Percentiles rank a stretch among this genome's conserved stretches.
These are phyloP conservation scores for Dissoconium aciculare DNA, from an alignment of 2,329 filamentous ascomycete genomes.

Conservation along the genomic window DNA sequence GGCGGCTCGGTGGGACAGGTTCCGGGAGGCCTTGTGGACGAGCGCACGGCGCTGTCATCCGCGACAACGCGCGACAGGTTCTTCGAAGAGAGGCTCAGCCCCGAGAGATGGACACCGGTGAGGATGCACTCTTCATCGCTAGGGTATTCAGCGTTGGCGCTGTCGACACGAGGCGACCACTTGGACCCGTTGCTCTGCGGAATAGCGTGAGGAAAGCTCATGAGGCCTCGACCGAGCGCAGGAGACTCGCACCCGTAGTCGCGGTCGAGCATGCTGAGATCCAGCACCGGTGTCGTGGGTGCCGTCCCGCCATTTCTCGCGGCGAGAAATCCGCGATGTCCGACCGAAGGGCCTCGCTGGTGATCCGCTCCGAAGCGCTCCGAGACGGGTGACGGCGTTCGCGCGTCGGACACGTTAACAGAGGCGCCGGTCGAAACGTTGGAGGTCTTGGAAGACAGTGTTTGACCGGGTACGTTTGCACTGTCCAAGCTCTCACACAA, in stretches of 20 bases:
- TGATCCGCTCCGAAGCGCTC: slow-evolving; percentile 5
- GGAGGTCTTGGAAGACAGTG: background rate
- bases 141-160: too few species aligned
- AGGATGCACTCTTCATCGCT: too few species aligned
- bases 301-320: slow-evolving; percentile 13
- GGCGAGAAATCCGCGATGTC: slow-evolving; percentile 20
- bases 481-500: slow-evolving; percentile 9
- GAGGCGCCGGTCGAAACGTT: slow-evolving; percentile 1
- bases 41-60: too few species aligned
- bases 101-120: too few species aligned
- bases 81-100: too few species aligned
- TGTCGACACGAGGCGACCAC: background rate
- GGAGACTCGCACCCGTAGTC: background rate
- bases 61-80: too few species aligned
- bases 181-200: background rate
- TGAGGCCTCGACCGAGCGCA: background rate
- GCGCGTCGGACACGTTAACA: background rate
- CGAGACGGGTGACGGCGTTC: background rate
- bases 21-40: too few species aligned
- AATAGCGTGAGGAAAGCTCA: background rate
- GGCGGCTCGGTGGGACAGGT: too few species aligned
- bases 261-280: slow-evolving; percentile 2
- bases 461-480: slow-evolving; percentile 1
- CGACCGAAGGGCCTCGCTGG: slow-evolving; percentile 16
- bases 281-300: slow-evolving; percentile 5